Evolutionary conservation across 2,329 filamentous ascomycete species (phyloP).

Genomic region (Byssothecium circinans): DNA sequence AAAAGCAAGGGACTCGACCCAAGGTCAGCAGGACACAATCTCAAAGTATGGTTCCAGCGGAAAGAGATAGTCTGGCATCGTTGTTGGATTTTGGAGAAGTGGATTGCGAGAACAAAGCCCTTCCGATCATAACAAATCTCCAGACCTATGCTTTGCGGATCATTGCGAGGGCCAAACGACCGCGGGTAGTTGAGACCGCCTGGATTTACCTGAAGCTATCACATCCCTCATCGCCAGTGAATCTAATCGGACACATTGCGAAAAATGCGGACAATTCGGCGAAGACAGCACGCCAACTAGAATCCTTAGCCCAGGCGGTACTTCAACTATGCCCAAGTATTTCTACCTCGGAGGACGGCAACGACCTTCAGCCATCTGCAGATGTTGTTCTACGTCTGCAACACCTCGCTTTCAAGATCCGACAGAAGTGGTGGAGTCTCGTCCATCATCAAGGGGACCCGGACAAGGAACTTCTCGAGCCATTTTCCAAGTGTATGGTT

Average conservation of each 20-base stretch:
- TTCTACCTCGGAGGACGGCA: conserved; percentile 66
- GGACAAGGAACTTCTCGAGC: conserved; percentile 66
- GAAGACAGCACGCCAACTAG: conserved; percentile 67
- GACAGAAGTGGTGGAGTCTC: conserved; percentile 67
- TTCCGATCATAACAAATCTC: conserved; percentile 63
- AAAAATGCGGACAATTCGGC: conserved; percentile 50
- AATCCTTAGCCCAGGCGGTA: conserved; percentile 65
- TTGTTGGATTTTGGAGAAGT: conserved; percentile 63
- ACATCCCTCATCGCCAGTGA: conserved; percentile 60
- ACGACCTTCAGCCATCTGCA: conserved; percentile 59
- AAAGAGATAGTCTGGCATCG: conserved; percentile 56
- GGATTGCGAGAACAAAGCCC: conserved; percentile 30
- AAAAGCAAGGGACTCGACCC: conserved; percentile 2
- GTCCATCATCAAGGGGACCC: conserved; percentile 61
- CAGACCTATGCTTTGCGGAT: conserved; percentile 68
- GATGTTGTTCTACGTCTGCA: conserved; percentile 65
- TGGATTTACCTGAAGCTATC: conserved; percentile 59
- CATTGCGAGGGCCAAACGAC: conserved; percentile 62
- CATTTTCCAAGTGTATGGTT: conserved; percentile 64
- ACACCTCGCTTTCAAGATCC: conserved; percentile 61
- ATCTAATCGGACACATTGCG: conserved; percentile 56
- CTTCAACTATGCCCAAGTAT: conserved; percentile 68
- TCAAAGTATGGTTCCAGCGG: conserved; percentile 35
- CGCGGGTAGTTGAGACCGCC: conserved; percentile 60
- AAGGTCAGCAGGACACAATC: conserved; percentile 16